Evolutionary conservation across 176 grass and related monocot genomes (phyloP), one percentile per base, ranked within the genome.

Genomic region (Triticum dicoccoides): DNA sequence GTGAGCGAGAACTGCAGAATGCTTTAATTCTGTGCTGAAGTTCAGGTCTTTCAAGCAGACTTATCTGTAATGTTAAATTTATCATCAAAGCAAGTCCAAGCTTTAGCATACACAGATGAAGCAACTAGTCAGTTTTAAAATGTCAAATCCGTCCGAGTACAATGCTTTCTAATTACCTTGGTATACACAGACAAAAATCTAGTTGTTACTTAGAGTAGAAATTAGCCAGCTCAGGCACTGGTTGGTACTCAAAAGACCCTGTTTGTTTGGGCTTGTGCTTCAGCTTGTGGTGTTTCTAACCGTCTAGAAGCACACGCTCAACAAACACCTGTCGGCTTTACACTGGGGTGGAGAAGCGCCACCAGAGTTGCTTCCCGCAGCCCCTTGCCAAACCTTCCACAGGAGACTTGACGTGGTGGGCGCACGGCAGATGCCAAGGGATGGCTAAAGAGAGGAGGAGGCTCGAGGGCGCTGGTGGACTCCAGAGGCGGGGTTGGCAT

Each of bases 21-120:
- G 80, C 71, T 83, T 91, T 96, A 45, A 98, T 91, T 83, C 94
- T 92, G 88, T 94, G 93, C 65, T 94, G 97, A 88, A 98, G 97
- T 70, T 98, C 97, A 6, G 87, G 49, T 83, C 83, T 98, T 73
- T 98, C 97, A 69, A 98, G 88, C 71, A 98, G 85, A 88, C 73
- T 98, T 92, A 95, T 98, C 97, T 98, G 93, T 76, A 69, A 92
- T 78, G 41, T 83, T 74, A 73, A 64, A 87, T 58, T 79, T 49
- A 68, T 21, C 27, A 61, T 61, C 11, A 73, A 82, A 88, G 25
- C 9, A 58, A 74, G 52, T 61, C 62, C 62, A 80, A 76, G 52
- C 25, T 64, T 83, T 61, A 45, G 47, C 64, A 73, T 52, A 39
- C 25, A 71, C 5, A 41, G 67, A 33, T 80, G 33, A 66, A 84